Evolutionary conservation across 495 filamentous ascomycete genomes (phyloP), one percentile per base, ranked within the genome.

Genomic region (Terfezia boudieri): DNA sequence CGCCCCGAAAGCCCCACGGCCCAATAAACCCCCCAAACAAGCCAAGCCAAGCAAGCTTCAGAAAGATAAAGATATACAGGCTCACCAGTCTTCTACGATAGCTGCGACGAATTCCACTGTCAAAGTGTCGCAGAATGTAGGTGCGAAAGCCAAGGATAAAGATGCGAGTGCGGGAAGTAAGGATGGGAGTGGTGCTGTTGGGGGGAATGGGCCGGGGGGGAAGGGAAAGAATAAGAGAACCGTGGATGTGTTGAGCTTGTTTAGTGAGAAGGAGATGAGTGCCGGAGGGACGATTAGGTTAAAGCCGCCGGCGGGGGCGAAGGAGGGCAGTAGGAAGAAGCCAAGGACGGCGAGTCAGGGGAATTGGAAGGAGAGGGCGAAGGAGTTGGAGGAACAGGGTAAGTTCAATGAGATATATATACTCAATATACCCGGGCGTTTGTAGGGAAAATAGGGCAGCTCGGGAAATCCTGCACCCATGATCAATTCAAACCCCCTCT

Each of bases 321-420:
- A 46, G 17, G 41, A 46, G 41, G 41, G 41, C 12, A 20, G 53
- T 4, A 57, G 56, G n/a, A 50, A 55, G 50, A 63, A 57, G 9
- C 53, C 50, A 4, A 20, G n/a, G n/a, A n/a, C 14, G 49, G 16
- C 49, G n/a, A 32, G 26, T 32, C 26, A 32, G 26, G 23, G n/a
- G 49, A 64, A 57, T 53, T 65, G 62, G 62, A 64, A 57, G 16
- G 57, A 64, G 9, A 59, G 62, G 17, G 62, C 62, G 8, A 53
- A 51, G 8, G 52, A 61, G 49, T 58, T 65, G 37, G 61, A 65
- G n/a, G 55, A 54, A 17, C 50, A 58, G 32, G 62, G 62, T 64
- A 38, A 23, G 51, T 56, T 22, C 26, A 46, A 14, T 8, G 49
- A 51, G 12, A 22, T 32, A 23, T 20, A 6, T 51, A 20, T 51